Base-by-base conservation (phyloP, 768 basidiomycete genomes). In the Pleurotus giganteus region DNA sequence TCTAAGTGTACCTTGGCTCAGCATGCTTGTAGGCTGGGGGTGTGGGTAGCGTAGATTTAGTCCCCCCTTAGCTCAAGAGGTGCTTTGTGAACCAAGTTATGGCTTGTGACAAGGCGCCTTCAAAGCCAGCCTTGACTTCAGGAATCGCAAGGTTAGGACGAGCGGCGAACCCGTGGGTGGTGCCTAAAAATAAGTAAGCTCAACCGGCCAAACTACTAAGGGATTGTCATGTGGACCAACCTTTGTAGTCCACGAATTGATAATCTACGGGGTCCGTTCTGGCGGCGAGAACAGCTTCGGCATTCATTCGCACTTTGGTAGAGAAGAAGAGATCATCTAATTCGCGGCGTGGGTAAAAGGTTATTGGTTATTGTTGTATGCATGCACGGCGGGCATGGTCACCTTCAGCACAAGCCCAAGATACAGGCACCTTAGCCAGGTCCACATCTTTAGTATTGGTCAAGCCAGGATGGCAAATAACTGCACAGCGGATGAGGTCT, bases 41-140 rank as follows among this genome's bases (percentile, higher is more conserved):
- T n/a, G n/a, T n/a, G n/a, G n/a, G n/a, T n/a, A n/a, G n/a, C n/a
- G n/a, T n/a, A n/a, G n/a, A n/a, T n/a, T n/a, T n/a, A 17, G 2
- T 17, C 15, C 21, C 11, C 11, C 7, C 6, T 37, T 24, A 51
- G 6, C 26, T 37, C 19, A 51, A 23, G 27, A 74, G 46, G 4
- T 71, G 73, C 60, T 76, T 79, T 27, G 70, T 66, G 58, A 80
- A 79, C 79, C 78, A 81, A 21, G 63, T 61, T n/a, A 74, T 70
- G 2, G 70, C 71, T 52, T 79, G 74, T 26, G 73, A 64, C 6
- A 77, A 70, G 0, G 77, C 71, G 5, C 67, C 67, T 58, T 80
- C 76, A 36, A 70, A 74, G 0, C 69, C 77, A 44, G 68, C 70
- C 55, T 73, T 76, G 44, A 75, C 69, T 11, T 71, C 74, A 4